Base-by-base conservation (phyloP, 192 early-diverging fungal genomes). In the Allomyces macrogynus region DNA sequence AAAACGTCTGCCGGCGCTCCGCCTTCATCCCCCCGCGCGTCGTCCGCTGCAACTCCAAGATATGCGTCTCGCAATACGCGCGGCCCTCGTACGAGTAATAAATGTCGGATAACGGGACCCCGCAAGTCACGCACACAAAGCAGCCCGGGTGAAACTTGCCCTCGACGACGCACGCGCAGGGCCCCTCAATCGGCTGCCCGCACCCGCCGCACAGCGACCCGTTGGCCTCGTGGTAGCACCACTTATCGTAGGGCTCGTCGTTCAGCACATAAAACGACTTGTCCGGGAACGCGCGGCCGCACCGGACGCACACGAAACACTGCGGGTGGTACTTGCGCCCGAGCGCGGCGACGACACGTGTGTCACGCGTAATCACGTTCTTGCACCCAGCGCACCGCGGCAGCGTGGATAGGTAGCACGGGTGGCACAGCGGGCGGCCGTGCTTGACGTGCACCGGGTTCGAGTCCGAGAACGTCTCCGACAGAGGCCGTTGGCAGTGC, bases 251-350 rank as follows among this genome's bases (percentile, higher is more conserved):
- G 62, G 90, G 92, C 43, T 77, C 76, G 71, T 88, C 80, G 1
- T 89, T 84, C 71, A 83, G 84, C 22, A 95, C 92, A 71, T 92
- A 95, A 68, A 95, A 95, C 62, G 79, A 84, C 65, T 85, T 87
- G 67, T 88, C 84, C 9, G 85, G 86, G 69, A 90, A 90, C 14
- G 82, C 78, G 60, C 70, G 70, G 60, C 73, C 77, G 69, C 88
- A 90, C 0, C 44, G 60, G 63, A 43, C n/a, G 64, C 43, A 64
- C 16, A 14, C 12, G 20, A 57, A 57, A n/a, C 49, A 57, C 49
- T 14, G 16, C 49, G 49, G 49, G 49, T 57, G 49, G 49, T 57
- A 57, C 49, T 57, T 57, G 49, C 49, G 49, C 16, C 49, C 49
- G 12, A 57, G 20, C 2, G 49, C 49, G 16, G 49, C 49, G 49